phyloP scores from a whole-genome alignment of 2,329 filamentous ascomycete species.

The Pezicula carpinea region DNA sequence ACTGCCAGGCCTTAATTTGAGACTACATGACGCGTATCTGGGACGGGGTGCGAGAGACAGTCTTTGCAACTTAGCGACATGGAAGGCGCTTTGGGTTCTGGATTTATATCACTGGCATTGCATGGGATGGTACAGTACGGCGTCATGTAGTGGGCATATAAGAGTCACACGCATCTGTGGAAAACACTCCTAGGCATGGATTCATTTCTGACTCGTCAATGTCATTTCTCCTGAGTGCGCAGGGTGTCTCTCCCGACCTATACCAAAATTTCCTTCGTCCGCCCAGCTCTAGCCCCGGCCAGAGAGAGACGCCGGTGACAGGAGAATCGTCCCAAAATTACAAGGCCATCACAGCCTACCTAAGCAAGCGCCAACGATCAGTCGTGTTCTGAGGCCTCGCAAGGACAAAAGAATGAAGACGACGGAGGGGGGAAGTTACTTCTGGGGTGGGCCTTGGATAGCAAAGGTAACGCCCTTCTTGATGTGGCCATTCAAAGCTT shows the following conservation, averaged over 20 bases:
- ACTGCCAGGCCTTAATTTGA: slow-evolving; percentile 56
- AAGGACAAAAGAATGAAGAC: slow-evolving; percentile 10
- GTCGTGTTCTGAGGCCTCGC: slow-evolving; percentile 11
- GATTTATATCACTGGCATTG: not conserved
- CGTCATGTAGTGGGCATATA: not conserved
- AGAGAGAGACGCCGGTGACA: slow-evolving; percentile 16
- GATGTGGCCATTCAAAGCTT: slow-evolving; percentile 88
- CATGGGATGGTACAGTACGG: not conserved
- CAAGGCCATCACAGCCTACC: slow-evolving; percentile 39
- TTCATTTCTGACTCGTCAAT: not conserved
- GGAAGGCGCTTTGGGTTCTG: slow-evolving; percentile 9
- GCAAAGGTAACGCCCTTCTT: slow-evolving; percentile 88
- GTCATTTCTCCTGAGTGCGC: not conserved
- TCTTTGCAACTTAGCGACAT: slow-evolving; percentile 25
- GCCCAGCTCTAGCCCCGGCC: not conserved
- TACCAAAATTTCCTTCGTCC: not conserved
- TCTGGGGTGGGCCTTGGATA: slow-evolving; percentile 74
- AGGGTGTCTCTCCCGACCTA: not conserved
- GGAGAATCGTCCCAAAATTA: slow-evolving; percentile 10
- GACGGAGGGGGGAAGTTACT: slow-evolving; percentile 53
- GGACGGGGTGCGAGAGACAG: not conserved
- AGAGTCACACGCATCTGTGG: too few relatives aligned
- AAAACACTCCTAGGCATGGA: not conserved
- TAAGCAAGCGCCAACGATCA: slow-evolving; percentile 29
- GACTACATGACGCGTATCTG: not conserved